Conservation (phyloP, 768 basidiomycete species). For the Lactifluus rugatus region DNA sequence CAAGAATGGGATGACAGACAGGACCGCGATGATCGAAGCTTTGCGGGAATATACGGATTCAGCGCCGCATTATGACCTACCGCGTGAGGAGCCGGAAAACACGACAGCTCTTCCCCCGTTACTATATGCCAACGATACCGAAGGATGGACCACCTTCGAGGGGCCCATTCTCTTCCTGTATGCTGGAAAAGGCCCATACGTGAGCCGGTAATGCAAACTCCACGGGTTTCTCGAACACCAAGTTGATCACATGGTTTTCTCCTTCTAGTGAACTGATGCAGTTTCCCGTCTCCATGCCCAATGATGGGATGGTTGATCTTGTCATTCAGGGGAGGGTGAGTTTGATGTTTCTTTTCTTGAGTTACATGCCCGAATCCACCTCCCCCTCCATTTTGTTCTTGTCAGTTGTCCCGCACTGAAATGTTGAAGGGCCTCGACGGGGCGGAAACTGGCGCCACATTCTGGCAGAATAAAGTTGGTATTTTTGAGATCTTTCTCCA, state of each 20-base stretch:
- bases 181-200: slow-evolving; percentile 74
- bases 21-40: slow-evolving; percentile 53
- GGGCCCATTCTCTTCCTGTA: slow-evolving; percentile 61
- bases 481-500: slow-evolving; percentile 20
- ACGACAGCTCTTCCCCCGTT: slow-evolving; percentile 35
- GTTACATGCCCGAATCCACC: not conserved
- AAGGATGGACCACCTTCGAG: slow-evolving; percentile 64
- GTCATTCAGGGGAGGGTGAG: slow-evolving; percentile 53
- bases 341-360: slow-evolving; percentile 6
- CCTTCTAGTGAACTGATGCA: slow-evolving; percentile 58
- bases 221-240: not conserved
- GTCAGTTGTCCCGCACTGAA: slow-evolving; percentile 41
- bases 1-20: slow-evolving; percentile 62
- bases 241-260: slow-evolving; percentile 1
- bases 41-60: slow-evolving; percentile 30
- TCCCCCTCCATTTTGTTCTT: not conserved
- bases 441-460: slow-evolving; percentile 50
- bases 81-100: slow-evolving; percentile 1
- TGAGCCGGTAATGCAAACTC: slow-evolving; percentile 39
- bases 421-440: slow-evolving; percentile 47
- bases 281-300: slow-evolving; percentile 72
- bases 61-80: slow-evolving; percentile 5
- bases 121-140: slow-evolving; percentile 36
- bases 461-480: slow-evolving; percentile 53
- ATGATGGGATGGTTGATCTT: slow-evolving; percentile 72